A percentile compares a stretch with the other conserved stretches of the same genome.
phyloP scores from a whole-genome alignment of 176 grass and related monocot genomes.

The Puya raimondii region DNA sequence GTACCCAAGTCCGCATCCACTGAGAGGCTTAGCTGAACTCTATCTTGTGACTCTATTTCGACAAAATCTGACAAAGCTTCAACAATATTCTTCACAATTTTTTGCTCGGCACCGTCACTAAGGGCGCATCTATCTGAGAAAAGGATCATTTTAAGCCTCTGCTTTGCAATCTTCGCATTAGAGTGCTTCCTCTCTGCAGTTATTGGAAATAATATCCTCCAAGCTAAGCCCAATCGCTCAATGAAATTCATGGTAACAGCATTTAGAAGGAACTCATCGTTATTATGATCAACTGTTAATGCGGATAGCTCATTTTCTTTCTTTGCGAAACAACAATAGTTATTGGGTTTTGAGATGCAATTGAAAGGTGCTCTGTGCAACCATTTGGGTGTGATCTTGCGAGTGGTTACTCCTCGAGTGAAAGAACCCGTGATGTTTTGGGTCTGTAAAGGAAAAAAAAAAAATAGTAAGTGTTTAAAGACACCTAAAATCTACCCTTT shows the following conservation, averaged over 20 bases:
- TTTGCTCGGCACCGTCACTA: constrained; percentile 85
- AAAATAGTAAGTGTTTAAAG: too few relatives aligned
- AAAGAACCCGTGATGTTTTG: too few relatives aligned
- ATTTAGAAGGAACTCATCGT: constrained; percentile 54
- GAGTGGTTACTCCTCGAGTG: too few relatives aligned
- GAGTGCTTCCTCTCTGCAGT: constrained; percentile 41
- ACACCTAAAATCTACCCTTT: too few relatives aligned
- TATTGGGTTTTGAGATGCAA: too few relatives aligned
- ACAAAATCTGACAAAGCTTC: constrained; percentile 76
- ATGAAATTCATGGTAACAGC: constrained; percentile 62
- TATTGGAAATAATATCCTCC: constrained; percentile 72
- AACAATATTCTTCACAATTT: constrained; percentile 63
- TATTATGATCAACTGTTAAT: constrained; percentile 37
- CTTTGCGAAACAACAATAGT: too few relatives aligned
- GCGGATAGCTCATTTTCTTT: constrained; percentile 26
- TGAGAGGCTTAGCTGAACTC: constrained; percentile 74
- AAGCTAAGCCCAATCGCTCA: constrained; percentile 66
- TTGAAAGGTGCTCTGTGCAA: too few relatives aligned
- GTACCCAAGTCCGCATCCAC: constrained; percentile 76
- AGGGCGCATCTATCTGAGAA: constrained; percentile 86
- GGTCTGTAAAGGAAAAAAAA: too few relatives aligned
- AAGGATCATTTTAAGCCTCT: constrained; percentile 92
- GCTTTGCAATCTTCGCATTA: constrained; percentile 87
- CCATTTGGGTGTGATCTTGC: too few relatives aligned
- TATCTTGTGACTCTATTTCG: constrained; percentile 85